Conservation (phyloP, 2,329 filamentous ascomycete species). For the Septoria linicola region DNA sequence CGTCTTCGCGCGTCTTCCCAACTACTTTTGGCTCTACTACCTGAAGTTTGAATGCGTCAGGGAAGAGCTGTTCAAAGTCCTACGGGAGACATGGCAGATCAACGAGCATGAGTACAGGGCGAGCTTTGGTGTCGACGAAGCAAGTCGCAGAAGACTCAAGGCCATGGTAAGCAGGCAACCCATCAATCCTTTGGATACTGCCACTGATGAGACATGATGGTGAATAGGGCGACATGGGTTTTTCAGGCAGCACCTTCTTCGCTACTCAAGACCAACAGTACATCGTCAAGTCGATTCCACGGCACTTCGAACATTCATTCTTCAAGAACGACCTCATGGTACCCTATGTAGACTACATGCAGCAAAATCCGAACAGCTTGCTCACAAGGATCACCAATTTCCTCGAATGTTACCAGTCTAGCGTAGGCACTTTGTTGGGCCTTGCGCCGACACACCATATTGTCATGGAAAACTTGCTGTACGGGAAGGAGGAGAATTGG, state of each 20-base stretch:
- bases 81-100: constrained; percentile 56
- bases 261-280: constrained; percentile 64
- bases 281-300: constrained; percentile 69
- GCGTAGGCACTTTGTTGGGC: constrained; percentile 61
- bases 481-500: constrained; percentile 61
- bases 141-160: constrained; percentile 47
- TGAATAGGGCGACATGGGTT: constrained; percentile 59
- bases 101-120: constrained; percentile 55
- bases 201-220: neutral
- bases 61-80: constrained; percentile 50
- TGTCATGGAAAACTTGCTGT: constrained; percentile 73
- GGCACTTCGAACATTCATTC: constrained; percentile 68
- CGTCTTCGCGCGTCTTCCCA: constrained; percentile 16
- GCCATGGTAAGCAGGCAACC: constrained; percentile 53
- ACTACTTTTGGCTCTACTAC: constrained; percentile 29
- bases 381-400: constrained; percentile 72
- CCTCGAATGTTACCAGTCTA: constrained; percentile 55
- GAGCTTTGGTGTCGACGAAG: constrained; percentile 50
- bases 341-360: constrained; percentile 66
- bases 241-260: constrained; percentile 75
- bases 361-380: constrained; percentile 57
- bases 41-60: constrained; percentile 41
- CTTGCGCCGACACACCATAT: constrained; percentile 69
- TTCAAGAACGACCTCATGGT: constrained; percentile 66
- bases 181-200: neutral